A percentile compares a stretch with the other conserved stretches of the same genome.
Evolutionary conservation across 371 early-diverging fungal genomes (phyloP).

Genomic region (Mycotypha africana): DNA sequence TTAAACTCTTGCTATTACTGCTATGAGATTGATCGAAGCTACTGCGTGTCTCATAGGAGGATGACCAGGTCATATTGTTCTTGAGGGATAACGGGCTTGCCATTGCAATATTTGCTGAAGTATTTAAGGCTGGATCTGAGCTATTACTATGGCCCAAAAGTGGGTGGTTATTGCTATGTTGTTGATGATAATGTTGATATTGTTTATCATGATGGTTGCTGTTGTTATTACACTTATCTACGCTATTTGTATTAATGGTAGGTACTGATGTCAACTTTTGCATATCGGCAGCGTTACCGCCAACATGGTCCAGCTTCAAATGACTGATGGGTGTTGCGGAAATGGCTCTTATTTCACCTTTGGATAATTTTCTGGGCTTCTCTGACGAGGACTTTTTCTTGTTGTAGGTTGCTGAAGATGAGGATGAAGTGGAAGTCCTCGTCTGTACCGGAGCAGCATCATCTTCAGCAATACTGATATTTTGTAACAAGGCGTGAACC

Average conservation of each 20-base stretch:
- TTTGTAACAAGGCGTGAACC: slow-evolving; percentile 63
- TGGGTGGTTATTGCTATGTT: too few species aligned
- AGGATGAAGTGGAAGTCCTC: too few species aligned
- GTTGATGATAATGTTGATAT: too few species aligned
- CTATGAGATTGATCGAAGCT: slow-evolving; percentile 7
- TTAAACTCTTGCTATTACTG: neutral
- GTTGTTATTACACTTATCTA: neutral
- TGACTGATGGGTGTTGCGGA: slow-evolving; percentile 30
- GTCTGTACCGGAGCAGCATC: neutral
- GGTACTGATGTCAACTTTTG: slow-evolving; percentile 16
- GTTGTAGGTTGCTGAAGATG: neutral
- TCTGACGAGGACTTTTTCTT: slow-evolving; percentile 15
- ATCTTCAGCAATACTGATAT: slow-evolving; percentile 36
- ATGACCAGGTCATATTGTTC: slow-evolving; percentile 4
- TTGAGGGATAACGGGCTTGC: neutral
- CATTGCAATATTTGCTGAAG: slow-evolving; percentile 10
- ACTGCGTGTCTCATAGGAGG: neutral
- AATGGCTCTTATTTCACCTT: slow-evolving; percentile 31
- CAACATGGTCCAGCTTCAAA: slow-evolving; percentile 16
- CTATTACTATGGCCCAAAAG: neutral
- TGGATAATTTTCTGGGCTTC: slow-evolving; percentile 34
- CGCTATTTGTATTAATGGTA: neutral
- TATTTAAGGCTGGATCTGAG: slow-evolving; percentile 15
- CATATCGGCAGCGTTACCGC: slow-evolving; percentile 12
- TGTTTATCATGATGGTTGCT: neutral